Percentiles rank a stretch among this genome's conserved stretches.
These are phyloP conservation scores for Lentinula novae-zelandiae DNA, from an alignment of 1,284 basidiomycete species.

Conservation along the genomic window DNA sequence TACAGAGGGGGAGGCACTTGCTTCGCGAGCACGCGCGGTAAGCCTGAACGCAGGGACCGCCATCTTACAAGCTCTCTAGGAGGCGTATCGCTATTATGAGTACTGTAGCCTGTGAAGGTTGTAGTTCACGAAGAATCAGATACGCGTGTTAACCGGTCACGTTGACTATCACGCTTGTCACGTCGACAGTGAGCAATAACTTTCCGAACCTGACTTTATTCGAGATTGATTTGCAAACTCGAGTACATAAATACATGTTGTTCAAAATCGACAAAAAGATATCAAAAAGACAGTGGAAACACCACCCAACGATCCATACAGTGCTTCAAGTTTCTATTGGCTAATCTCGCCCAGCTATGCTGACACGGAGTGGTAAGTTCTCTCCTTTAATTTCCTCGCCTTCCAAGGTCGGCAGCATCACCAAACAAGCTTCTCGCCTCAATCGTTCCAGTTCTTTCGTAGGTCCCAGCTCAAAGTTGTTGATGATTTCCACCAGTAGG, in stretches of 20 bases:
- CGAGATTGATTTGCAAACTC: no score
- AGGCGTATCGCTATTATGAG: neutral
- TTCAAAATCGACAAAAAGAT: no score
- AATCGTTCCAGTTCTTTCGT: slow-evolving; percentile 38
- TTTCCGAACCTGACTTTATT: no score
- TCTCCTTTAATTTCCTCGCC: slow-evolving; percentile 47
- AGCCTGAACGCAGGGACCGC: slow-evolving; percentile 17
- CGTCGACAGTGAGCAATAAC: no score
- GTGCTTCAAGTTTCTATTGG: no score
- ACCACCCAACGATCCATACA: no score
- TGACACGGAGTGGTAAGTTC: slow-evolving; percentile 36
- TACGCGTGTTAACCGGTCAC: no score
- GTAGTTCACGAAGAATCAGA: no score
- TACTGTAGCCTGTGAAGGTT: no score
- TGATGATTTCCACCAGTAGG: slow-evolving; percentile 46
- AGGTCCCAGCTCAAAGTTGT: slow-evolving; percentile 44
- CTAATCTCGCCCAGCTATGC: slow-evolving; percentile 29
- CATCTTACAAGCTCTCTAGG: neutral
- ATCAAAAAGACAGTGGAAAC: no score
- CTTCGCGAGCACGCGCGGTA: slow-evolving; percentile 24
- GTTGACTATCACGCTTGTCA: no score
- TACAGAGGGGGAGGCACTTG: slow-evolving; percentile 53
- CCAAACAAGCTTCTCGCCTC: slow-evolving; percentile 46
- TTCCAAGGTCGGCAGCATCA: slow-evolving; percentile 51
- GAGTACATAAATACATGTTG: no score